These are phyloP conservation scores for Ustilago loliicola DNA, from an alignment of 1,284 basidiomycete species.

Conservation along the genomic window DNA sequence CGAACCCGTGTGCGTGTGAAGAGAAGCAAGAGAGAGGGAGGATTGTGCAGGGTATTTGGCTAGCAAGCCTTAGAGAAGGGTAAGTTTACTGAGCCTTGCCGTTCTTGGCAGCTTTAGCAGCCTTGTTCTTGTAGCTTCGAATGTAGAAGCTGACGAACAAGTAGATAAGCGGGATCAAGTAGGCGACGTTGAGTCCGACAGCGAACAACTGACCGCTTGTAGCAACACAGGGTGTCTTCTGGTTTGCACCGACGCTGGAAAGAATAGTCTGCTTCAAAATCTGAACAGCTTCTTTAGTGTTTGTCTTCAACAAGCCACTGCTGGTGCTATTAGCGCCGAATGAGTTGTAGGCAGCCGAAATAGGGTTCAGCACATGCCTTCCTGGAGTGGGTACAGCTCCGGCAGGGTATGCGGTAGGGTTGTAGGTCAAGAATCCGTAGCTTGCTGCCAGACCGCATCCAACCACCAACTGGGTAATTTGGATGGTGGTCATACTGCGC, in stretches of 20 bases:
- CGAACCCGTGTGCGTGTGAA: background rate
- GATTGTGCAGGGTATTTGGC: background rate
- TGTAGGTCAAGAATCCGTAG: constrained; percentile 50
- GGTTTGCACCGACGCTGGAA: constrained; percentile 12
- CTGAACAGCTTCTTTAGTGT: constrained; percentile 30
- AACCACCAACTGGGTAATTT: constrained; percentile 63
- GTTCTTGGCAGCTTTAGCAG: constrained; percentile 25
- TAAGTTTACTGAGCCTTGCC: constrained; percentile 36
- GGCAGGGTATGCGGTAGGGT: constrained; percentile 43
- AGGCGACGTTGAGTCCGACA: constrained; percentile 49
- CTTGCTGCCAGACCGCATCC: constrained; percentile 45
- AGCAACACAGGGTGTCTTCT: constrained; percentile 36
- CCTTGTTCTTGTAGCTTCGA: constrained; percentile 53
- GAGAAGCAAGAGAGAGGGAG: background rate
- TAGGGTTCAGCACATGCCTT: constrained; percentile 35
- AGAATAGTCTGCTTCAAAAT: constrained; percentile 33
- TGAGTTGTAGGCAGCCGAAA: constrained; percentile 17
- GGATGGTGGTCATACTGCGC: constrained; percentile 62
- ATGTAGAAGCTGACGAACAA: constrained; percentile 64
- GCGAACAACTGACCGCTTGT: constrained; percentile 50
- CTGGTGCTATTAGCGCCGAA: constrained; percentile 20
- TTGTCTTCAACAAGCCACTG: constrained; percentile 5
- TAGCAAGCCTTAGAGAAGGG: background rate
- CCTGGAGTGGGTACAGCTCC: constrained; percentile 47
- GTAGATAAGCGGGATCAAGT: constrained; percentile 59